Conservation (phyloP, 306 rosid species). For the Biancaea sappan region DNA sequence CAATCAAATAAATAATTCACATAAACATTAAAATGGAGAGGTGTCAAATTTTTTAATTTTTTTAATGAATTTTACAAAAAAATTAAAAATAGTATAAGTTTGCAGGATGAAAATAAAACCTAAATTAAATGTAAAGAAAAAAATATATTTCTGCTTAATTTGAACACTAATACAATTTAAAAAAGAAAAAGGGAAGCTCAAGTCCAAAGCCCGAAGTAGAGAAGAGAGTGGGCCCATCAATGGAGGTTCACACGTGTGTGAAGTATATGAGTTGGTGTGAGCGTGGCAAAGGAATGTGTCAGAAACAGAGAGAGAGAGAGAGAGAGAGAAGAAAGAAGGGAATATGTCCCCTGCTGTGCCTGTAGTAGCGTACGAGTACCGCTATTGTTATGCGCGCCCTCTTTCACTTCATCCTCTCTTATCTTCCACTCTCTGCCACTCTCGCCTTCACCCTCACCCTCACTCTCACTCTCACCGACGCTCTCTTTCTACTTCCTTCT, state of each 20-base stretch:
- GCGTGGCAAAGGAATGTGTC: not conserved
- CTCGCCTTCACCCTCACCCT: constrained; percentile 14
- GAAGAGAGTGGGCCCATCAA: too few relatives aligned
- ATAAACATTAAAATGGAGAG: too few relatives aligned
- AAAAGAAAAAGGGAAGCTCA: too few relatives aligned
- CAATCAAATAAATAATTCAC: too few relatives aligned
- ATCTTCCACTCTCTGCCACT: constrained; percentile 21
- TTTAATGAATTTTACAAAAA: too few relatives aligned
- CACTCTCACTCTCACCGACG: not conserved
- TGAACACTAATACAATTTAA: too few relatives aligned
- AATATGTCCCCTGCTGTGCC: constrained; percentile 1
- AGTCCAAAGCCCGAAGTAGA: too few relatives aligned
- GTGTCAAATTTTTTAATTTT: too few relatives aligned
- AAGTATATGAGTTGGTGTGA: not conserved
- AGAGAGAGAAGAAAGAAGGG: constrained; percentile 21
- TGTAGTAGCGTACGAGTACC: constrained; percentile 41
- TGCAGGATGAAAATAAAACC: too few relatives aligned
- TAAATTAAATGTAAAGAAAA: too few relatives aligned
- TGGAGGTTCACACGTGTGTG: constrained; percentile 17
- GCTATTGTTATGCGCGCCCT: constrained; percentile 37
- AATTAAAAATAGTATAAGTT: too few relatives aligned
- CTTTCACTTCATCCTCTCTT: not conserved
- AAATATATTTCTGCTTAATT: too few relatives aligned
- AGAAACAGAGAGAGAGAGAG: not conserved
- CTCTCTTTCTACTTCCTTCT: not conserved